Evolutionary conservation across 306 rosid genomes (phyloP), one percentile per base, ranked within the genome.

Genomic region (Morella rubra): DNA sequence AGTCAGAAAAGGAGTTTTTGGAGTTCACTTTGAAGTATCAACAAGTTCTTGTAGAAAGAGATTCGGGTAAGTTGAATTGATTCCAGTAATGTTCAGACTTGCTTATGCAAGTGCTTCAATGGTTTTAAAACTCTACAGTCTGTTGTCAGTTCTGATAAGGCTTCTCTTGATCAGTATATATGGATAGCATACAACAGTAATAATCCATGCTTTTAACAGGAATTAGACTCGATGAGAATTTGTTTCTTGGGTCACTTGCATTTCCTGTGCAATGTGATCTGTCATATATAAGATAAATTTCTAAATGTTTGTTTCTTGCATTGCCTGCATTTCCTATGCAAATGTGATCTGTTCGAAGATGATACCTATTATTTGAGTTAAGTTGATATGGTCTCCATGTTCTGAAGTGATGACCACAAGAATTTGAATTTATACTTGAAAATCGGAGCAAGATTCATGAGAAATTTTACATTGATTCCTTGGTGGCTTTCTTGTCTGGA

Each of bases 11-110:
- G 88, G 98, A 95, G 82, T 91, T 92, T 70, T 82, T 95, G 59
- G 97, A 90, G 83, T 92, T 89, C 80, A 83, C 95, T 24, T 87
- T 95, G 83, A 95, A 88, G 88, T 95, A 95, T 83, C 96, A 95
- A 73, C 96, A 90, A 80, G 97, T 88, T 75, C 84, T 89, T 81
- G 81, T 88, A 3, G 98, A 95, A 89, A 95, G 97, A 86, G 98
- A 95, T 87, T 79, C 89, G 47, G 96, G 98, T 89, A 83, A 81
- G 83, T 85, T 73, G 77, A 71, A 69, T 42, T 74, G 65, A 78
- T 72, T 81, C 41, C 71, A 75, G 32, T 76, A 49, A 69, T 73
- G 67, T 66, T 75, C 76, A 71, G 62, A 51, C 71, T 24, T 41
- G 71, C 71, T 41, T 66, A 66, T 42, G 42, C n/a, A 65, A 66